phyloP scores from a whole-genome alignment of 176 grass and related monocot species.

The Phyllostachys edulis region DNA sequence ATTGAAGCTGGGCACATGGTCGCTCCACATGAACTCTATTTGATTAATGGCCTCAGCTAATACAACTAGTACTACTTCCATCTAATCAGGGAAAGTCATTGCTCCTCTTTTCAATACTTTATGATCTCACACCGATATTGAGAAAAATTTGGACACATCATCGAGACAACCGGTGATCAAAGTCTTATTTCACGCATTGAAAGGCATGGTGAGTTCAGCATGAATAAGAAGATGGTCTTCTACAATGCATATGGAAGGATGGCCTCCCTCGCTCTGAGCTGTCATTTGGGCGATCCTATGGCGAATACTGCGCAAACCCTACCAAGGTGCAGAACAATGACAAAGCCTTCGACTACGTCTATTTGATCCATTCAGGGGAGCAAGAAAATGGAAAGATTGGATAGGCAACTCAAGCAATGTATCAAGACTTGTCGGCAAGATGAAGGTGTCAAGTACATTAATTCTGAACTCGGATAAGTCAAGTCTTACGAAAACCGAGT shows the following conservation, averaged over 20 bases:
- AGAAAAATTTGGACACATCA: constrained; percentile 1
- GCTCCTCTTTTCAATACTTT: constrained; percentile 6
- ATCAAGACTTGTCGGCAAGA: constrained; percentile 60
- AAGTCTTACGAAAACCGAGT: constrained; percentile 53
- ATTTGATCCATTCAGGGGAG: constrained; percentile 51
- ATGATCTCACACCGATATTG: background rate
- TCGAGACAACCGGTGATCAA: constrained; percentile 10
- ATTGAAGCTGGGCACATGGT: constrained; percentile 43
- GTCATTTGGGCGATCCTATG: constrained; percentile 37
- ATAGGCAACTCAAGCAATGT: constrained; percentile 24
- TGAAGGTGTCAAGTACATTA: constrained; percentile 64
- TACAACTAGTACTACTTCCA: constrained; percentile 17
- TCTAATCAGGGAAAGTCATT: background rate
- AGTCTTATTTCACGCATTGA: constrained; percentile 3
- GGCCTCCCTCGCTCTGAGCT: constrained; percentile 61
- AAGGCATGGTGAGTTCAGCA: background rate
- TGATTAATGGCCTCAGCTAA: constrained; percentile 25
- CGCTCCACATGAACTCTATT: constrained; percentile 42
- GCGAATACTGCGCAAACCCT: constrained; percentile 57
- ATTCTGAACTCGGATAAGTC: constrained; percentile 41
- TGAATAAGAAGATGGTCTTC: constrained; percentile 40
- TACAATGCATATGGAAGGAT: constrained; percentile 68
- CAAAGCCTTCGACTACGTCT: constrained; percentile 54
- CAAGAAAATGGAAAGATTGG: constrained; percentile 50
- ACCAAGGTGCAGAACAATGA: constrained; percentile 28